Conservation (phyloP, 257 asterid species). For the Forsythia suspensa region DNA sequence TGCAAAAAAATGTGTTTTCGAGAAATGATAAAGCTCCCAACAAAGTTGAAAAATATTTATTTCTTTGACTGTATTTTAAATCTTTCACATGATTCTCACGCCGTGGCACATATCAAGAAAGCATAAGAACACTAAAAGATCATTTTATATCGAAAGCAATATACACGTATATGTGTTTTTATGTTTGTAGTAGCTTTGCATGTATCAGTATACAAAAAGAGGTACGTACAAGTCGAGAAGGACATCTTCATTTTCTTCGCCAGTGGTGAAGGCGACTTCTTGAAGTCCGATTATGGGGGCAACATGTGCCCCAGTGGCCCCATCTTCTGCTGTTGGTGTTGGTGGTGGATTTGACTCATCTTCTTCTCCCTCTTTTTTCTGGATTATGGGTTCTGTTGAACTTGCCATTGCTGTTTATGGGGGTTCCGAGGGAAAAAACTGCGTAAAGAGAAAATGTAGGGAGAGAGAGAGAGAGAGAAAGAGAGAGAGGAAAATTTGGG, state of each 20-base stretch:
- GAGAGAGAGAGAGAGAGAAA: constrained; percentile 12
- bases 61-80: too few species aligned
- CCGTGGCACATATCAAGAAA: too few species aligned
- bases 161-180: too few species aligned
- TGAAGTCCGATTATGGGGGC: constrained; percentile 75
- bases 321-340: constrained; percentile 43
- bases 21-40: too few species aligned
- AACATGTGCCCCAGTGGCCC: constrained; percentile 81
- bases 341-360: constrained; percentile 39
- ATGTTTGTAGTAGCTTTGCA: too few species aligned
- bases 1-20: too few species aligned
- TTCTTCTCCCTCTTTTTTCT: constrained; percentile 48
- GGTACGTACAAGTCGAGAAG: constrained; percentile 47
- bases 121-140: too few species aligned
- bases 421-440: too few species aligned
- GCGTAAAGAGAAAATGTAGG: neutral
- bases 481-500: neutral
- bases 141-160: too few species aligned
- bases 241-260: constrained; percentile 74
- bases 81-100: too few species aligned
- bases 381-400: constrained; percentile 37
- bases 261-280: constrained; percentile 77
- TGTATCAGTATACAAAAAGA: too few species aligned
- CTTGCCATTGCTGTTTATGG: constrained; percentile 40
- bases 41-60: too few species aligned